Conservation (phyloP, 2,329 filamentous ascomycete species). For the Microdochium paspali region DNA sequence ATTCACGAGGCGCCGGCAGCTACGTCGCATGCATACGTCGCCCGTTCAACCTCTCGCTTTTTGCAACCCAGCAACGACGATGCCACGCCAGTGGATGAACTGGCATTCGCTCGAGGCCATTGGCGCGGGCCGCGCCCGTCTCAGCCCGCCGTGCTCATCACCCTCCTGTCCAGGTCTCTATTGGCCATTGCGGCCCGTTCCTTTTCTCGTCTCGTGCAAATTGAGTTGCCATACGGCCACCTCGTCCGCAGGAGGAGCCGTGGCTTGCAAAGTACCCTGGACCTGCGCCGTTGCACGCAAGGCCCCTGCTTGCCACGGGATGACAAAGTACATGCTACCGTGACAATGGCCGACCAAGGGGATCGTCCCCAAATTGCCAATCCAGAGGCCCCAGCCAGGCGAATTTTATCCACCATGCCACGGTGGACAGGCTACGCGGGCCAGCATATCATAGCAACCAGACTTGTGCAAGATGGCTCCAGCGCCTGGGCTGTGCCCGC, state of each 20-base stretch:
- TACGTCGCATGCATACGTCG: background rate
- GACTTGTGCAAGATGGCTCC: background rate
- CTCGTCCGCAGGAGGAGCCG: background rate
- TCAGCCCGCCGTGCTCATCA: background rate
- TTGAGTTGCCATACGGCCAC: background rate
- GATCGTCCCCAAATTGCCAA: background rate
- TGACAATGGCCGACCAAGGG: background rate
- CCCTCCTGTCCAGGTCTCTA: background rate
- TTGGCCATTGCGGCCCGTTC: background rate
- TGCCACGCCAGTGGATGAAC: background rate
- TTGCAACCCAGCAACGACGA: background rate
- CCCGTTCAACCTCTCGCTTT: background rate
- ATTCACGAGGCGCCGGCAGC: background rate
- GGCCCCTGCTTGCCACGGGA: too few relatives aligned
- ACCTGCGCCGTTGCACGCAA: background rate
- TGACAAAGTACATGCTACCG: background rate
- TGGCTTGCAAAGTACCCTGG: background rate
- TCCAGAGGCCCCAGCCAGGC: background rate
- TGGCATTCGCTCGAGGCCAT: background rate
- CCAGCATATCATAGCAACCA: background rate
- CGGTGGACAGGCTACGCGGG: background rate
- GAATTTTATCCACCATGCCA: background rate
- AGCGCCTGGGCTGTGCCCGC: background rate
- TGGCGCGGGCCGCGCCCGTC: background rate
- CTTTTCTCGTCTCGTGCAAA: constrained; percentile 1